Base-by-base conservation (phyloP, 768 basidiomycete species). In the Amanita subjunquillea region DNA sequence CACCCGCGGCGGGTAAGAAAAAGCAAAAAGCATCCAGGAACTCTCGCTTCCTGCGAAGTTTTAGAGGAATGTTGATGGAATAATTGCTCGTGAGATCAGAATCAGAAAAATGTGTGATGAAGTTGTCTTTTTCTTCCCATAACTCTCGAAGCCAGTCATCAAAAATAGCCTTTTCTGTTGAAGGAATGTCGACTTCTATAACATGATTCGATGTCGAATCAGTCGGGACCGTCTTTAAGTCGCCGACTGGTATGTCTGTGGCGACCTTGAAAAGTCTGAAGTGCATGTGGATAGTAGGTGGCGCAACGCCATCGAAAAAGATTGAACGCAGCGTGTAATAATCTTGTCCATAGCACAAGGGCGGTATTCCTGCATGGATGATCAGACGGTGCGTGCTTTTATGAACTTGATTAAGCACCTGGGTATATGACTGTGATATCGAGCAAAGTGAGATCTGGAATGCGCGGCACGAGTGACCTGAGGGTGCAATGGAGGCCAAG, bases 351-450 rank as follows among this genome's bases (percentile, higher is more conserved):
- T 88, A 93, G 29, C 80, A 83, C 60, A 77, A 73, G 2, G 79
- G 75, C 13, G 92, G 91, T 38, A 95, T 77, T 8, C 87, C 87
- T 89, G 54, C 38, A 36, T 48, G 17, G 9, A 27, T 20, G 20
- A 46, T 63, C 17, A 62, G 51, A 50, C 39, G 6, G 25, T 42
- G 47, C 57, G 30, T 55, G 25, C 15, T 51, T 9, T 42, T 23
- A 36, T 48, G 37, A 37, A 32, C 17, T 6, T 22, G 13, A 46
- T 52, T 6, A 46, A 69, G 58, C 64, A 82, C 93, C 93, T 57
- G 92, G 90, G 68, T 99, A 99, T 25, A 85, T 79, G 56, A 95
- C 74, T 0, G 96, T 98, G 42, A 96, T 72, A 63, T 98, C 96
- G n/a, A 98, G 71, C 10, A 99, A 65, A 58, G 83, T 79, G 54